Base-by-base conservation (phyloP, 2,329 filamentous ascomycete genomes). In the Tolypocladium capitatum region DNA sequence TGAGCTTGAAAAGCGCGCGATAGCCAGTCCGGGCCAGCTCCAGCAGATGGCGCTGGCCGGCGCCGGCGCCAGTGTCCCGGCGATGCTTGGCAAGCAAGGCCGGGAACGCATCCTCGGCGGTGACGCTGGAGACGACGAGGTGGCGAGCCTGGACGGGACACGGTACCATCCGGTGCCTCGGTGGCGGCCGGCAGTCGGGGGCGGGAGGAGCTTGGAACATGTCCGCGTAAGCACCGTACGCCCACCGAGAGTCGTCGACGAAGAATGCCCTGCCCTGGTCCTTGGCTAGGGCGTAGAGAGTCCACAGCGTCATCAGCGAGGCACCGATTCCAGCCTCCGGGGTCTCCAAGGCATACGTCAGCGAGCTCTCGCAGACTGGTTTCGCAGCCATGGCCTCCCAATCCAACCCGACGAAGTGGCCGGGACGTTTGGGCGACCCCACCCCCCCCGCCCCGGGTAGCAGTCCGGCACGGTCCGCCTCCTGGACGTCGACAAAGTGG, bases 221-320 rank as follows among this genome's bases (percentile, higher is more conserved):
- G 45, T 78, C 74, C 1, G 74, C 74, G 59, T 86, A 94, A 46
- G 74, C 72, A 10, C 88, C 88, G 56, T 92, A 92, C 1, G 84
- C 81, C 83, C 89, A 94, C 54, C 83, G 75, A 7, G 83, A 80
- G 64, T 94, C 88, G 56, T 94, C 86, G 52, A 94, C 72, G 67
- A 94, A 94, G 64, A 94, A 94, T 1, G 80, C 73, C 24, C 87
- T 73, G 14, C 77, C 78, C 60, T 94, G 84, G 50, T 81, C 76
- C 59, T 83, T 73, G 2, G 88, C 86, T 47, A 94, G 67, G 4
- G 86, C 86, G 60, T 92, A 94, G 27, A 86, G 83, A 57, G 84
- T 83, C 87, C 88, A 95, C 48, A 94, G 61, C 58, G 82, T 76
- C 75, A 94, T 81, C 50, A 95, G 65, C 1, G 83, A 80, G 53